A percentile compares a stretch with the other conserved stretches of the same genome.
These are phyloP conservation scores for Anethum foeniculum DNA, from an alignment of 140 eudicot genomes.

Conservation along the genomic window DNA sequence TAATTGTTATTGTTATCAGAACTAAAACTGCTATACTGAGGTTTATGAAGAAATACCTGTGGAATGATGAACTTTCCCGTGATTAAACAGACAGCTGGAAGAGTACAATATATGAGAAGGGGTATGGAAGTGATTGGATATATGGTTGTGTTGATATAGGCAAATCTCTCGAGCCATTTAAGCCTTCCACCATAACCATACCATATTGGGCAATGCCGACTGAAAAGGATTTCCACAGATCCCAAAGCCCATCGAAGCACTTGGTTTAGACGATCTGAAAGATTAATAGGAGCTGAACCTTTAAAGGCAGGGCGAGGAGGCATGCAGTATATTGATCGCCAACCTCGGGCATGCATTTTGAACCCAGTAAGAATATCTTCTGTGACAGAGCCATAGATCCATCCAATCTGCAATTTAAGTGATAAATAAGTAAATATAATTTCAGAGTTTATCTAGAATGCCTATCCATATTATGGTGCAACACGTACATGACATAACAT, in stretches of 20 bases:
- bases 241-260: slow-evolving; percentile 27
- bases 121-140: slow-evolving; percentile 23
- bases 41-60: slow-evolving; percentile 8
- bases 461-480: not conserved
- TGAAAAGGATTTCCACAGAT: slow-evolving; percentile 21
- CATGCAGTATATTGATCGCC: slow-evolving; percentile 25
- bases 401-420: slow-evolving; percentile 14
- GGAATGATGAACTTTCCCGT: slow-evolving; percentile 24
- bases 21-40: not conserved
- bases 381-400: slow-evolving; percentile 24
- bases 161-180: slow-evolving; percentile 25
- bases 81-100: slow-evolving; percentile 23
- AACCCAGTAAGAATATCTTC: slow-evolving; percentile 22
- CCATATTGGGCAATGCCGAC: slow-evolving; percentile 30
- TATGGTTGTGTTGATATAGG: slow-evolving; percentile 20
- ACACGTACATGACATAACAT: not conserved
- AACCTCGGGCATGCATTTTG: slow-evolving; percentile 21
- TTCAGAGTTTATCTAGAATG: not conserved
- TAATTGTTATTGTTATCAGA: not conserved
- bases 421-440: not conserved
- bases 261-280: slow-evolving; percentile 24
- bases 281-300: slow-evolving; percentile 24
- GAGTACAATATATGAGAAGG: slow-evolving; percentile 18
- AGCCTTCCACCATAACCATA: slow-evolving; percentile 23
- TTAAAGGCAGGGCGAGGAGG: slow-evolving; percentile 22